Evolutionary conservation across 1,284 basidiomycete species (phyloP).

Genomic region (Afroboletus lepidellus): DNA sequence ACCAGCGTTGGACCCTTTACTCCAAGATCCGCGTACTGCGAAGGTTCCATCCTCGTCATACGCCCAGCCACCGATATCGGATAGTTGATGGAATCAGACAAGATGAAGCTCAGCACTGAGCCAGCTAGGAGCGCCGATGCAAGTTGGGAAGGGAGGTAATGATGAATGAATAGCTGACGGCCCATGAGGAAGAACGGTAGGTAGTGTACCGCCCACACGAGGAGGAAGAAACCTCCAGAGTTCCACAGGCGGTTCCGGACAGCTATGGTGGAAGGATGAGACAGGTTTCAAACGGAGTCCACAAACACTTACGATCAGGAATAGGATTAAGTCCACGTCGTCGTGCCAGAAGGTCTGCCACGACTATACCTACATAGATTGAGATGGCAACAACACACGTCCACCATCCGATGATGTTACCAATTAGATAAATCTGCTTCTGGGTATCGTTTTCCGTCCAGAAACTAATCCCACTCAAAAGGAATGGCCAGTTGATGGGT

Average conservation of each 20-base stretch:
- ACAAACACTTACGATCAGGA: conserved; percentile 66
- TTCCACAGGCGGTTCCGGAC: conserved; percentile 93
- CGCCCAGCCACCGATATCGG: conserved; percentile 76
- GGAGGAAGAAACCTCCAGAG: conserved; percentile 91
- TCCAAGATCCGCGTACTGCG: conserved; percentile 71
- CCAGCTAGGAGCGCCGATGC: conserved; percentile 91
- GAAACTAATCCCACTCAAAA: conserved; percentile 94
- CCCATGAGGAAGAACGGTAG: conserved; percentile 98
- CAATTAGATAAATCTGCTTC: conserved; percentile 95
- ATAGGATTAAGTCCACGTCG: conserved; percentile 85
- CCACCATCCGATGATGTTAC: conserved; percentile 97
- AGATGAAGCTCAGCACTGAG: conserved; percentile 86
- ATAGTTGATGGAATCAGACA: conserved; percentile 91
- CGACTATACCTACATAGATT: conserved; percentile 86
- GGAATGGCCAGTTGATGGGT: conserved; percentile 98
- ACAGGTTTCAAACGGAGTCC: background rate
- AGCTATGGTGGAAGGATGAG: conserved; percentile 43
- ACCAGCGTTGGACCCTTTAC: conserved; percentile 66
- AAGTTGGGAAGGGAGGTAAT: conserved; percentile 95
- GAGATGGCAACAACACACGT: conserved; percentile 81
- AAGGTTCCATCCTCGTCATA: conserved; percentile 58
- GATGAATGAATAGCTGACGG: conserved; percentile 95
- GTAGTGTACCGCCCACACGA: conserved; percentile 96
- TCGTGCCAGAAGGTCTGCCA: conserved; percentile 86
- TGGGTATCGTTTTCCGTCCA: conserved; percentile 88